Evolutionary conservation across 768 basidiomycete species (phyloP).

Genomic region (Lactifluus pinguis): DNA sequence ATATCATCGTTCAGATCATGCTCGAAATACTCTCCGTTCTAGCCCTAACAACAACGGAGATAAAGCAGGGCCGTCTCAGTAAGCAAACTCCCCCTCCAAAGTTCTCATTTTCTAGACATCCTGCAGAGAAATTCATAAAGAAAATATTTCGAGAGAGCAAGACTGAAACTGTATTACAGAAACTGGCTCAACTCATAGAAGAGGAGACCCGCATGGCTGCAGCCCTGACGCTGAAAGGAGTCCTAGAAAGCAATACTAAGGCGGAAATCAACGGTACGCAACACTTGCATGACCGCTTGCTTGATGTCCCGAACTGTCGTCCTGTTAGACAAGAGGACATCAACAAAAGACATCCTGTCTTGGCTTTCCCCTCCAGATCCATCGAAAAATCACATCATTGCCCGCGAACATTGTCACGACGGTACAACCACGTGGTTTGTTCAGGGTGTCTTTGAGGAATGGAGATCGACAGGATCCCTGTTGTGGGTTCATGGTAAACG

Average conservation of each 20-base stretch:
- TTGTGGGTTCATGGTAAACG: not conserved
- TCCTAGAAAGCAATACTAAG: not conserved
- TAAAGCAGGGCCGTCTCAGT: no score
- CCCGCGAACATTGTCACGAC: not conserved
- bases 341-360: not conserved
- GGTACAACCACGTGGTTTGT: not conserved
- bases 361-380: not conserved
- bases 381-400: not conserved
- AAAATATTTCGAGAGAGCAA: no score
- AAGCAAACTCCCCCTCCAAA: no score
- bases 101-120: no score
- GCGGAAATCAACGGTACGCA: not conserved
- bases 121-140: no score
- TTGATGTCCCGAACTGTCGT: not conserved
- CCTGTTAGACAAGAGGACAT: not conserved
- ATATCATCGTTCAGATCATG: no score
- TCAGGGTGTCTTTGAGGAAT: not conserved
- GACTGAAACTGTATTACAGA: no score
- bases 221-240: no score
- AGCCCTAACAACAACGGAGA: no score
- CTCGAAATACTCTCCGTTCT: no score
- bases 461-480: not conserved
- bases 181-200: no score
- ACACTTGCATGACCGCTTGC: not conserved
- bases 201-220: no score